phyloP scores from a whole-genome alignment of 352 stramenopile species.

The Globisporangium lucens region DNA sequence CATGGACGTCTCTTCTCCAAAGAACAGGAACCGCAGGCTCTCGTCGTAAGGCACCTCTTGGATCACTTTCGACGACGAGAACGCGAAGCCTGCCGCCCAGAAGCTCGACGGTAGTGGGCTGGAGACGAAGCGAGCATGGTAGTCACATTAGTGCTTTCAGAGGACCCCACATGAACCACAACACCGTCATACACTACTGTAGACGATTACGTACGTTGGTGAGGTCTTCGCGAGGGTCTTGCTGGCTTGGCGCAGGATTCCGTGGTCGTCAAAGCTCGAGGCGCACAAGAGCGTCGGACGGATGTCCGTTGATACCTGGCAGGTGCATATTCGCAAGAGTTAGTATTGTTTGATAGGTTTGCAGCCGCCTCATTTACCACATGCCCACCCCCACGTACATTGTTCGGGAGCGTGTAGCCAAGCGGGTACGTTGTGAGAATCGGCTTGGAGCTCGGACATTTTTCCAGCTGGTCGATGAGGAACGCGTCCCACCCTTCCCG shows the following conservation, averaged over 20 bases:
- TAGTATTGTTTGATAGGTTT: background rate
- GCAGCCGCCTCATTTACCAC: background rate
- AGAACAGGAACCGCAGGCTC: background rate
- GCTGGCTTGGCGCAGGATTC: background rate
- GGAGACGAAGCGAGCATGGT: background rate
- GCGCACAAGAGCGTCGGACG: background rate
- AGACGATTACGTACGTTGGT: background rate
- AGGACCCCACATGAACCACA: background rate
- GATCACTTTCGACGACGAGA: background rate
- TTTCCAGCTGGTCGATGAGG: constrained; percentile 73
- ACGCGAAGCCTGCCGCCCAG: background rate
- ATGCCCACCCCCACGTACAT: background rate
- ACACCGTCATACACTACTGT: background rate
- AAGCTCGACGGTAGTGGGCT: background rate
- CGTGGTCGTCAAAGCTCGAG: constrained; percentile 1
- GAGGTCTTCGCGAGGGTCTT: background rate
- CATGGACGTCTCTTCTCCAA: background rate
- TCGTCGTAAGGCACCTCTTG: background rate
- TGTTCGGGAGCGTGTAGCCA: constrained; percentile 55
- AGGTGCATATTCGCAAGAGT: background rate
- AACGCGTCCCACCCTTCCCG: constrained; percentile 87
- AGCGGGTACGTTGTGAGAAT: constrained; percentile 94
- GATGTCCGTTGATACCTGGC: background rate
- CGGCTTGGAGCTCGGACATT: constrained; percentile 38
- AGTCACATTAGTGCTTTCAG: background rate